Base-by-base conservation (phyloP, 106 monocot genomes). In the Agapanthus africanus region DNA sequence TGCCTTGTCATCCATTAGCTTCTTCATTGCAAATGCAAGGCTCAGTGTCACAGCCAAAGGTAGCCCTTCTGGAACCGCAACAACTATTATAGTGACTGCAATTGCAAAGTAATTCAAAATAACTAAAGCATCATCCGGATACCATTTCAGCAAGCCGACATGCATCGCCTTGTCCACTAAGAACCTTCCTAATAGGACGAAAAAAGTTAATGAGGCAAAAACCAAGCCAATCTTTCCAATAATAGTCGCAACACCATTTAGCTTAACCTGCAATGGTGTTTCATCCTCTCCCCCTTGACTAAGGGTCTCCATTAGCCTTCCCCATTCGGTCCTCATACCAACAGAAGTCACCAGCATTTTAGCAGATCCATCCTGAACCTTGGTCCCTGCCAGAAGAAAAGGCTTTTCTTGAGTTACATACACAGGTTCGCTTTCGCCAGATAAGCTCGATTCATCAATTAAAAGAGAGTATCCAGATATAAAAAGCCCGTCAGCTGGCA, bases 11-110 rank as follows among this genome's bases (percentile, higher is more conserved):
- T 87, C 76, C 97, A 97, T 97, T 39, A 97, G 70, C 46, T 91
- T 89, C 74, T 89, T 88, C 97, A 97, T 97, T 37, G 97, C 91
- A 76, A 97, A 97, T 37, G 97, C 91, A 66, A 97, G 89, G 70
- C 97, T 97, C 59, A 97, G 73, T 68, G 91, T 97, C 46, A 97
- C 97, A 39, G 97, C 97, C 77, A 97, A 80, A 54, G 97, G 97
- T n/a, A 92, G 62, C 13, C 97, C 97, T 80, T 97, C 97, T 34
- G 97, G 97, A 69, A 97, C 92, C 50, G 97, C 97, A 70, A 97
- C 91, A 37, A 97, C 97, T 70, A 97, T 75, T 72, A 97, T 97
- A 21, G 97, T 97, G 25, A 97, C 84, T 34, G 97, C 65, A 49
- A 87, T 87, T 0, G 97, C 92, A 79, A 97, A 92, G 66, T 76